Percentiles rank a stretch among this genome's conserved stretches.
phyloP scores from a whole-genome alignment of 139 green algal genomes.

The Pycnococcus provasolii region DNA sequence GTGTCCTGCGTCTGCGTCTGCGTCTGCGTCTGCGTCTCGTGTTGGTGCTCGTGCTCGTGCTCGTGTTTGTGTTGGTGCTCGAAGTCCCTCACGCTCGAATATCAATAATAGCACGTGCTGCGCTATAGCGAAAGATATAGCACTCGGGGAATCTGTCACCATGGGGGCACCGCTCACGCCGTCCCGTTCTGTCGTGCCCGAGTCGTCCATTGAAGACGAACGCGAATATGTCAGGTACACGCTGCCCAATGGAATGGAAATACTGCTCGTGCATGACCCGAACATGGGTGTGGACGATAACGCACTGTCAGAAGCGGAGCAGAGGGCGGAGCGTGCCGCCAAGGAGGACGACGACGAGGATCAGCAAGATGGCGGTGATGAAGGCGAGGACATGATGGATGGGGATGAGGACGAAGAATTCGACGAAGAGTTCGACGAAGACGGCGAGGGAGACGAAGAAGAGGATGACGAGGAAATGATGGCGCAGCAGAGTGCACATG shows the following conservation, averaged over 20 bases:
- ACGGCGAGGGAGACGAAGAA: constrained; percentile 17
- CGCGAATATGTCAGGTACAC: constrained; percentile 49
- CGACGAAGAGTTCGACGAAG: constrained; percentile 31
- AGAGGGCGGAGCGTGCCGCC: not conserved
- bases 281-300: constrained; percentile 44
- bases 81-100: too few relatives aligned
- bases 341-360: constrained; percentile 24
- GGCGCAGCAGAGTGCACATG: not conserved
- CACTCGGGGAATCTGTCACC: too few relatives aligned
- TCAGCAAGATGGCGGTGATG: constrained; percentile 19
- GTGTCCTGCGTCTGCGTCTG: too few relatives aligned
- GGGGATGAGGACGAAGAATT: constrained; percentile 38
- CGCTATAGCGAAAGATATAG: too few relatives aligned
- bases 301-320: not conserved
- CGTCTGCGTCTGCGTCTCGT: too few relatives aligned
- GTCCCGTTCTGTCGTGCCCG: not conserved
- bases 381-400: constrained; percentile 22
- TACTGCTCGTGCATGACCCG: constrained; percentile 77
- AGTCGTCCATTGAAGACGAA: constrained; percentile 49
- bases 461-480: constrained; percentile 1
- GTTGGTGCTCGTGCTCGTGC: too few relatives aligned
- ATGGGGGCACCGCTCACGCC: too few relatives aligned
- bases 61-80: too few relatives aligned
- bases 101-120: too few relatives aligned
- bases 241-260: constrained; percentile 62